Evolutionary conservation across 805 yeast species (phyloP), one percentile per base, ranked within the genome.

Genomic region (Saturnispora kantuleensis): DNA sequence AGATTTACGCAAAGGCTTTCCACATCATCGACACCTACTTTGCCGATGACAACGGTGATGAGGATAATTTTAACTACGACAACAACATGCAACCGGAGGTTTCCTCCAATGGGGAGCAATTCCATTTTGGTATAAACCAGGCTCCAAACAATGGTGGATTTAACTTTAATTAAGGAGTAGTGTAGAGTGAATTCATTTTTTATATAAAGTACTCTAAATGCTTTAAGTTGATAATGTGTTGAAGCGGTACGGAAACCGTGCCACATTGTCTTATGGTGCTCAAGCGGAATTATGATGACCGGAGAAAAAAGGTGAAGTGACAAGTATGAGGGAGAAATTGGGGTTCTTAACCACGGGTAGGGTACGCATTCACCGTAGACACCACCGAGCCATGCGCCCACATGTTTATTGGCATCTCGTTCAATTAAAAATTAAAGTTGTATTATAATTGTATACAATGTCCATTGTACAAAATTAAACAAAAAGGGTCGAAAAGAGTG

Each of bases 1-100:
- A 82, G 60, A 85, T 93, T 59, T 93, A 93, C 67, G 78, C 84
- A 62, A 89, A 88, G 69, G 94, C 97, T 31, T 93, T 76, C 69
- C 71, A 71, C 53, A 86, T 93, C 59, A 88, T 93, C 65, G 95
- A 86, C 60, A 86, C 84, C 55, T 93, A 87, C 68, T 93, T 93
- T 68, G 95, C 84, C 41, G 96, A 84, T 38, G 95, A 74, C 39
- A 76, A 69, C 43, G 70, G 77, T 48, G 94, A 84, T 56, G 73
- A 71, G 45, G 50, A 46, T 17, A 42, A 42, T 38, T 28, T 41
- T 12, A 39, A 48, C 34, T 46, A 48, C 38, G 57, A 56, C 12
- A 87, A 82, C 56, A 84, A 81, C 35, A 71, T 85, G 66, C 84
- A 81, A 51, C 90, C 90, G 34, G 76, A 80, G 45, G 50, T 52